These are phyloP conservation scores for Moesziomyces globuligerus DNA, from an alignment of 1,284 basidiomycete genomes.

Conservation along the genomic window DNA sequence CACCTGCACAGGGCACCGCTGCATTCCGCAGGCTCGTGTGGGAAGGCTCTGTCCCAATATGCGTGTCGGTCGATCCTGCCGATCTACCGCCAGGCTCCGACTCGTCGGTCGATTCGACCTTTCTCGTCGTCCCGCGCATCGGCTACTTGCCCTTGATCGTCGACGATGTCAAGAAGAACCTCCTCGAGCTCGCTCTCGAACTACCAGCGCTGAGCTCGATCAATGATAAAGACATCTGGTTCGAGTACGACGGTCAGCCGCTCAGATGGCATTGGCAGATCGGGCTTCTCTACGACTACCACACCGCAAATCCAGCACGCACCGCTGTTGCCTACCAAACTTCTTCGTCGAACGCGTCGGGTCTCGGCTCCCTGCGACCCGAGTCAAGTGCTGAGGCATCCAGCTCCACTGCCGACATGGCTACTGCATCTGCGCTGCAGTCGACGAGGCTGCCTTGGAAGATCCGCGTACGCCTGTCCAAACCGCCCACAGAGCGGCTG, in stretches of 20 bases:
- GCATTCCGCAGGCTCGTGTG: constrained; percentile 48
- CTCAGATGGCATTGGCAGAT: constrained; percentile 63
- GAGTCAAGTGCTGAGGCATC: constrained; percentile 1
- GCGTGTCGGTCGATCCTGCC: constrained; percentile 36
- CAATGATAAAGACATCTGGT: constrained; percentile 55
- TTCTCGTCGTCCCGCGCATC: constrained; percentile 49
- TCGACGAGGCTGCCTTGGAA: constrained; percentile 43
- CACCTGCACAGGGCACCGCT: constrained; percentile 11
- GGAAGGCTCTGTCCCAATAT: constrained; percentile 53
- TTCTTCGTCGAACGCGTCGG: constrained; percentile 3
- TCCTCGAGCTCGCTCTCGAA: constrained; percentile 51
- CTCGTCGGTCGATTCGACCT: constrained; percentile 41
- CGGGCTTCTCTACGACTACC: constrained; percentile 58
- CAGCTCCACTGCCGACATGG: not conserved
- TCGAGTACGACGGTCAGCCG: constrained; percentile 55
- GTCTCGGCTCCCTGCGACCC: constrained; percentile 18
- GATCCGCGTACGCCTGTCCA: constrained; percentile 46
- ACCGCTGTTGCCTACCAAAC: constrained; percentile 22
- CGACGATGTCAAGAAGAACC: constrained; percentile 42
- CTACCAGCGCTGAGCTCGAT: constrained; percentile 21
- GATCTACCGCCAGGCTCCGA: constrained; percentile 46
- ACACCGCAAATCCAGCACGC: constrained; percentile 48
- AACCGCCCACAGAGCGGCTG: constrained; percentile 53
- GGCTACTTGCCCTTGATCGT: constrained; percentile 58
- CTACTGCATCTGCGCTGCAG: not conserved